Percentiles rank a stretch among this genome's conserved stretches.
Evolutionary conservation across 768 basidiomycete species (phyloP).

Genomic region (Tylopilus vinaceipallidus): DNA sequence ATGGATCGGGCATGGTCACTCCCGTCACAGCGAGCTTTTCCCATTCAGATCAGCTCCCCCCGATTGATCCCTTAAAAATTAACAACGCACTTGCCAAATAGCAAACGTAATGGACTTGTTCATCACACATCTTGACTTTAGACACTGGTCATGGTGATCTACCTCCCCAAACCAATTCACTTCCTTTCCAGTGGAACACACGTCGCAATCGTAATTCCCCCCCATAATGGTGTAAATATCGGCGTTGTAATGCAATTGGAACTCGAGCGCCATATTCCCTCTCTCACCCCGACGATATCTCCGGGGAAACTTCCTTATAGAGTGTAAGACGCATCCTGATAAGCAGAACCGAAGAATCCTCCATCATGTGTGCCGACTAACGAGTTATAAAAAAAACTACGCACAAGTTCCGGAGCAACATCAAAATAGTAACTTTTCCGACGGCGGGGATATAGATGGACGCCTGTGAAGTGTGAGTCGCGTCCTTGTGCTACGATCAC

Average conservation of each 20-base stretch:
- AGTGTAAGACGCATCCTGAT: conserved; percentile 29
- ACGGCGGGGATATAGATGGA: conserved; percentile 94
- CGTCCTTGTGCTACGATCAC: background rate
- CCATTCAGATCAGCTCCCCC: conserved; percentile 41
- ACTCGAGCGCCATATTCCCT: conserved; percentile 8
- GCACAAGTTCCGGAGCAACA: conserved; percentile 94
- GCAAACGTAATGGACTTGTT: conserved; percentile 18
- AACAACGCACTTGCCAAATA: conserved; percentile 48
- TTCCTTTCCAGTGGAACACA: conserved; percentile 16
- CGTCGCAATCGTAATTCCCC: conserved; percentile 28
- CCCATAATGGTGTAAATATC: conserved; percentile 35
- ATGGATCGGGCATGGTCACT: conserved; percentile 62
- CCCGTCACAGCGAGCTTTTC: conserved; percentile 61
- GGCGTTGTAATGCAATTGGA: conserved; percentile 27
- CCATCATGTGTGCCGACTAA: conserved; percentile 4
- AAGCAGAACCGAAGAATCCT: background rate
- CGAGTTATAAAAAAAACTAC: conserved; percentile 29
- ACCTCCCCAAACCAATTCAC: conserved; percentile 10
- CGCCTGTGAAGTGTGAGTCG: conserved; percentile 45
- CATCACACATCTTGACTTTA: conserved; percentile 15
- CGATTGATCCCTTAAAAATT: conserved; percentile 35
- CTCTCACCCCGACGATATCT: conserved; percentile 9
- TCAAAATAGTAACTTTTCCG: conserved; percentile 96
- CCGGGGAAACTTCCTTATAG: conserved; percentile 19
- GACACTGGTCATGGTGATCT: conserved; percentile 14